Conservation (phyloP, 306 rosid genomes). For the Cucurbita moschata region DNA sequence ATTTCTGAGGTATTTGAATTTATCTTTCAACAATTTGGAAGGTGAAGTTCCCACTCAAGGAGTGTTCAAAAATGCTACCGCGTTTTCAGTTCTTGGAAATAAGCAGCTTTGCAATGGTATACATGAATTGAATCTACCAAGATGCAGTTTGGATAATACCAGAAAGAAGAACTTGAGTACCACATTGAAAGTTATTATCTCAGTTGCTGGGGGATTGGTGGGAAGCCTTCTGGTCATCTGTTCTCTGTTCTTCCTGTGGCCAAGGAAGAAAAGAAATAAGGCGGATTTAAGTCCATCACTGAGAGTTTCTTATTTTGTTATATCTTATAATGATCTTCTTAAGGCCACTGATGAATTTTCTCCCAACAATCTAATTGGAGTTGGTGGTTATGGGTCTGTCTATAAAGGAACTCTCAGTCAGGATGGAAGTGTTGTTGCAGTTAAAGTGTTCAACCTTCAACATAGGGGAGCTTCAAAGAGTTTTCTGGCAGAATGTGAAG, state of each 20-base stretch:
- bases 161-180: neutral
- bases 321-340: conserved; percentile 18
- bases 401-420: conserved; percentile 12
- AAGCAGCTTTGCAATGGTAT: conserved; percentile 13
- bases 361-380: conserved; percentile 16
- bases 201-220: conserved; percentile 3
- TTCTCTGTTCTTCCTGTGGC: neutral
- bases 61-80: conserved; percentile 8
- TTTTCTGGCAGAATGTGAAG: conserved; percentile 16
- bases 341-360: conserved; percentile 19
- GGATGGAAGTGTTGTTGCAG: conserved; percentile 1
- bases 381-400: conserved; percentile 18
- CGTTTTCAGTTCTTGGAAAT: neutral
- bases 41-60: conserved; percentile 14
- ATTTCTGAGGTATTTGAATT: neutral
- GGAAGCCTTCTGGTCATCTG: neutral
- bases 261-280: neutral
- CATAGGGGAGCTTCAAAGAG: conserved; percentile 4
- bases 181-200: neutral
- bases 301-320: neutral
- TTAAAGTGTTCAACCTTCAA: conserved; percentile 18
- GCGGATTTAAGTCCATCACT: neutral
- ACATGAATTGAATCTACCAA: conserved; percentile 2
- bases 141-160: neutral
- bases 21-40: conserved; percentile 18